These are phyloP conservation scores for Hygrophoropsis aurantiaca DNA, from an alignment of 768 basidiomycete species.

Conservation along the genomic window DNA sequence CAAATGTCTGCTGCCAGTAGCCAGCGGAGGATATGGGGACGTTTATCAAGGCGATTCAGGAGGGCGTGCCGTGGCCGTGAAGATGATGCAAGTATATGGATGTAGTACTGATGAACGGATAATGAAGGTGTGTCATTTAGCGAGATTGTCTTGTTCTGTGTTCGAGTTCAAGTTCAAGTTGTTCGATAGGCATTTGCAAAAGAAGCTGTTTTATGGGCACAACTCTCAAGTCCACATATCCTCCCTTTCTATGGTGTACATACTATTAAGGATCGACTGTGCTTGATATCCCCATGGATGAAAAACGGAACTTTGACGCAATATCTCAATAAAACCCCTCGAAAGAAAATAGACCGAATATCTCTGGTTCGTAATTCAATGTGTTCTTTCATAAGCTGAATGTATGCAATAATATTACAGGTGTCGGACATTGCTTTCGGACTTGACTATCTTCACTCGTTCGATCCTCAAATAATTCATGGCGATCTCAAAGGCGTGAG, in stretches of 20 bases:
- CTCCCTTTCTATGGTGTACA: conserved; percentile 8
- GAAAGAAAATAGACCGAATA: conserved; percentile 13
- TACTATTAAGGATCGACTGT: not conserved
- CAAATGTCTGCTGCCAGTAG: conserved; percentile 8
- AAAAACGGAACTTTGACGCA: conserved; percentile 17
- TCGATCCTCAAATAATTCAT: conserved; percentile 28
- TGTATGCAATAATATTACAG: conserved; percentile 8
- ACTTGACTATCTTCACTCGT: conserved; percentile 24
- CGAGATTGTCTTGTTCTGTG: conserved; percentile 5
- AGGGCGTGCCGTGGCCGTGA: conserved; percentile 30
- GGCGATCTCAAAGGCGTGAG: conserved; percentile 32
- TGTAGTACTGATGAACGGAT: conserved; percentile 20
- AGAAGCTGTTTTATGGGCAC: conserved; percentile 27
- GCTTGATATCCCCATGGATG: not conserved
- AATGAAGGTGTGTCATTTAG: conserved; percentile 19
- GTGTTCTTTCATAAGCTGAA: conserved; percentile 18
- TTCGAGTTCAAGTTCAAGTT: conserved; percentile 12
- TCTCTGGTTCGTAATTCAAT: conserved; percentile 24
- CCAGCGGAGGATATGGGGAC: conserved; percentile 31
- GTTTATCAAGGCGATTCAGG: conserved; percentile 28
- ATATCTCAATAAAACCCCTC: conserved; percentile 17
- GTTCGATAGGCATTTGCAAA: conserved; percentile 14
- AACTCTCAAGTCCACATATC: conserved; percentile 23
- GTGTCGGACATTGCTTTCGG: conserved; percentile 25
- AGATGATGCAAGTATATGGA: conserved; percentile 23